Evolutionary conservation across 768 basidiomycete species (phyloP).

Genomic region (Infundibulicybe gibba): DNA sequence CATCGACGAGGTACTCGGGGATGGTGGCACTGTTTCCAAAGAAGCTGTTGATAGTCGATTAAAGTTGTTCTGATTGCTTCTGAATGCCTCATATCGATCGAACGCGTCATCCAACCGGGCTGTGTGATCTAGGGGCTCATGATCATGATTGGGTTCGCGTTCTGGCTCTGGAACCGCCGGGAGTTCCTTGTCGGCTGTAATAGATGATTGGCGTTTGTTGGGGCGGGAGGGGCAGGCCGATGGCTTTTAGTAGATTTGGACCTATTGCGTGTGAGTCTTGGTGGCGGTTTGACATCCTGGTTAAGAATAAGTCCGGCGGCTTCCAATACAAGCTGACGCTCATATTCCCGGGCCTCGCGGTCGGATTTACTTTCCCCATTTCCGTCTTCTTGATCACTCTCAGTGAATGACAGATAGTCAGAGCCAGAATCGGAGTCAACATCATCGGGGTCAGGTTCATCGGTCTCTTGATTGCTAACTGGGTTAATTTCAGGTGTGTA

Average conservation of each 20-base stretch:
- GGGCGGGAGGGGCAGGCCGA: slow-evolving; percentile 49
- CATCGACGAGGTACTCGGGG: slow-evolving; percentile 33
- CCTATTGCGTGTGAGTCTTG: slow-evolving; percentile 28
- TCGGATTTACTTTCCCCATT: slow-evolving; percentile 46
- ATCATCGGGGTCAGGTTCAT: slow-evolving; percentile 25
- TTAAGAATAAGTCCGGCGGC: slow-evolving; percentile 85
- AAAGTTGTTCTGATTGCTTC: slow-evolving; percentile 40
- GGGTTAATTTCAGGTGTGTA: background rate
- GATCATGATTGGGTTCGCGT: slow-evolving; percentile 15
- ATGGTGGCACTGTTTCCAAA: slow-evolving; percentile 40
- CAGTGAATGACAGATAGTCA: slow-evolving; percentile 35
- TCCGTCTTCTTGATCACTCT: slow-evolving; percentile 28
- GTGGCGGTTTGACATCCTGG: slow-evolving; percentile 49
- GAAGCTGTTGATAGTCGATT: slow-evolving; percentile 68
- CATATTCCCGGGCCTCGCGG: slow-evolving; percentile 60
- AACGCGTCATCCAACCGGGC: slow-evolving; percentile 76
- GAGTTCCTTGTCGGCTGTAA: slow-evolving; percentile 41
- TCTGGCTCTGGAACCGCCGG: slow-evolving; percentile 45
- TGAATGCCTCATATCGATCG: slow-evolving; percentile 85
- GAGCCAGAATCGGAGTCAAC: slow-evolving; percentile 23
- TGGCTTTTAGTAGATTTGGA: slow-evolving; percentile 31
- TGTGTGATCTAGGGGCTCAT: slow-evolving; percentile 32
- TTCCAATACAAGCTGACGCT: slow-evolving; percentile 80
- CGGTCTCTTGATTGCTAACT: slow-evolving; percentile 8
- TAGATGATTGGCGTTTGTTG: slow-evolving; percentile 17